Evolutionary conservation across 306 rosid genomes (phyloP).

Genomic region (Senna siamea): DNA sequence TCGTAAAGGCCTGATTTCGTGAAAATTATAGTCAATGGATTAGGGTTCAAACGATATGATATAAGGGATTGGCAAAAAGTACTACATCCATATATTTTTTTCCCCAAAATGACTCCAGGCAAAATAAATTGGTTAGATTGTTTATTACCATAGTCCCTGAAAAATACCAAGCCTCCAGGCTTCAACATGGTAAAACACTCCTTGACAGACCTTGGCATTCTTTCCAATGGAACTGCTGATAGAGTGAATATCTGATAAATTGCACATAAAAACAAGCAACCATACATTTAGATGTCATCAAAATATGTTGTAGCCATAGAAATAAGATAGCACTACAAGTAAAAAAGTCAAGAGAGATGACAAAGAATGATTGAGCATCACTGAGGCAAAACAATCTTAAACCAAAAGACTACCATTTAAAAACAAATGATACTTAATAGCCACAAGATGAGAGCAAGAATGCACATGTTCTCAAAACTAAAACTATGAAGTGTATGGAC

Average conservation of each 20-base stretch:
- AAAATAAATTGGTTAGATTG: slow-evolving; percentile 18
- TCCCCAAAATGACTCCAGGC: slow-evolving; percentile 16
- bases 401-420: slow-evolving; percentile 1
- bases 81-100: not conserved
- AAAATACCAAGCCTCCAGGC: slow-evolving; percentile 89
- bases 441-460: slow-evolving; percentile 21
- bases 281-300: slow-evolving; percentile 5
- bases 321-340: not conserved
- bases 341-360: slow-evolving; percentile 29
- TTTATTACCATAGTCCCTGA: slow-evolving; percentile 87
- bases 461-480: slow-evolving; percentile 23
- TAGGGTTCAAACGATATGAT: slow-evolving; percentile 23
- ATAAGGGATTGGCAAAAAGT: slow-evolving; percentile 5
- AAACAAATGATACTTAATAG: slow-evolving; percentile 6
- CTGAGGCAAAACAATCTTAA: slow-evolving; percentile 24
- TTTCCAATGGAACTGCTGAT: slow-evolving; percentile 75
- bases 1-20: slow-evolving; percentile 83
- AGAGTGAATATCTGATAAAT: slow-evolving; percentile 81
- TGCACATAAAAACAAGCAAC: slow-evolving; percentile 36
- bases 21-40: slow-evolving; percentile 32
- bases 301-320: not conserved
- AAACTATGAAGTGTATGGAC: not conserved
- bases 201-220: slow-evolving; percentile 70
- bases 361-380: slow-evolving; percentile 32
- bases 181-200: slow-evolving; percentile 76